These are phyloP conservation scores for Alternaria ethzedia DNA, from an alignment of 2,329 filamentous ascomycete genomes.

Conservation along the genomic window DNA sequence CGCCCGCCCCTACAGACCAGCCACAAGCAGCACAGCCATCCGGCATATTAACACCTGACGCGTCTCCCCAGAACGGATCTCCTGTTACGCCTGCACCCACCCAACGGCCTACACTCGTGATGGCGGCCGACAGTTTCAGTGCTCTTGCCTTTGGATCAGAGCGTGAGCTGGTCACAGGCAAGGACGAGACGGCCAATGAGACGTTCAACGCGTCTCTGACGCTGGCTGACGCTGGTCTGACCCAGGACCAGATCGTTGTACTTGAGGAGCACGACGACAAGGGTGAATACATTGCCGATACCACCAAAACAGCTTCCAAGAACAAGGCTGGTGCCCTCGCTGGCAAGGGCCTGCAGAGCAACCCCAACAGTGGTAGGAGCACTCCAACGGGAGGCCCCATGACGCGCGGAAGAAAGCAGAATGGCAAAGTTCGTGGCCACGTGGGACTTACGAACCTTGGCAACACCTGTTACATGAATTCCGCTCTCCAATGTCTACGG, in stretches of 20 bases:
- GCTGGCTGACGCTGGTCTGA: slow-evolving; percentile 70
- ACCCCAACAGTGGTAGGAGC: slow-evolving; percentile 65
- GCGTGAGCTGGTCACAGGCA: slow-evolving; percentile 67
- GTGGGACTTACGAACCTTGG: slow-evolving; percentile 89
- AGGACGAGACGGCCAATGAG: slow-evolving; percentile 73
- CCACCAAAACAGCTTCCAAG: slow-evolving; percentile 53
- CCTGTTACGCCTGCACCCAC: slow-evolving; percentile 39
- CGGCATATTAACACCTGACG: slow-evolving; percentile 54
- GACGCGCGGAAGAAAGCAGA: slow-evolving; percentile 74
- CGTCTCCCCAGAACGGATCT: slow-evolving; percentile 53
- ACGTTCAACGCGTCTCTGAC: slow-evolving; percentile 79
- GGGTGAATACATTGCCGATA: slow-evolving; percentile 62
- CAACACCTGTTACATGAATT: slow-evolving; percentile 99
- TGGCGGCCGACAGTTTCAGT: slow-evolving; percentile 69
- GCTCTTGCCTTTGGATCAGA: slow-evolving; percentile 68
- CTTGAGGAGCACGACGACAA: slow-evolving; percentile 73
- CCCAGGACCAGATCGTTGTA: slow-evolving; percentile 77
- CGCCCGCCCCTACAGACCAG: slow-evolving; percentile 49
- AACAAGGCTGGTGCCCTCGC: slow-evolving; percentile 46
- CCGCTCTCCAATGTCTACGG: slow-evolving; percentile 90
- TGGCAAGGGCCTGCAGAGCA: slow-evolving; percentile 48
- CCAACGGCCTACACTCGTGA: slow-evolving; percentile 58
- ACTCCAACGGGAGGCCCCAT: slow-evolving; percentile 70
- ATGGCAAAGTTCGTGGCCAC: slow-evolving; percentile 74
- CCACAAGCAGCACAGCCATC: slow-evolving; percentile 37